Evolutionary conservation across 805 yeast species (phyloP).

Genomic region (Wickerhamomyces bovis): DNA sequence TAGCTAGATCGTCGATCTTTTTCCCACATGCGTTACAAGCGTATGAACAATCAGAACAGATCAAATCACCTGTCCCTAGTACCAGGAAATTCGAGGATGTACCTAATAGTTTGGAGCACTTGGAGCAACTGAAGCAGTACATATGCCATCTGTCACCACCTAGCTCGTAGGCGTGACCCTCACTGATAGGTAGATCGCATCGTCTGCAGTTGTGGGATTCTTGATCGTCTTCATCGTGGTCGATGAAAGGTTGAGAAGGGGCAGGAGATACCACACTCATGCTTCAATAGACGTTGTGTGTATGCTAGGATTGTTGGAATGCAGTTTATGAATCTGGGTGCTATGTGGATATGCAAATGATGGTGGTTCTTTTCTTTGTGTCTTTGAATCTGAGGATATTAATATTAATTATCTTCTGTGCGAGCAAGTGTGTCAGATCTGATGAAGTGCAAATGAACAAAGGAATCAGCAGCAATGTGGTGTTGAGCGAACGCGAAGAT

Average conservation of each 20-base stretch:
- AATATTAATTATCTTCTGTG: neutral
- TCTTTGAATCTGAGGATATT: neutral
- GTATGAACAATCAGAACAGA: slow-evolving; percentile 90
- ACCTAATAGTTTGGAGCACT: slow-evolving; percentile 71
- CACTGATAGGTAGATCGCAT: slow-evolving; percentile 55
- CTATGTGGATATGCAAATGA: neutral
- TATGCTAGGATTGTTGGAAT: neutral
- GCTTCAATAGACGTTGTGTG: neutral
- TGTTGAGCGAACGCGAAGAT: neutral
- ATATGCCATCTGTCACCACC: slow-evolving; percentile 97
- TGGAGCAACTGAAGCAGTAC: slow-evolving; percentile 84
- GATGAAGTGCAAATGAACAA: neutral
- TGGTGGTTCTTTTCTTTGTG: neutral
- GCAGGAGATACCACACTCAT: slow-evolving; percentile 5
- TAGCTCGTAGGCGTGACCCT: slow-evolving; percentile 92
- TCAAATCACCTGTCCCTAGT: slow-evolving; percentile 85
- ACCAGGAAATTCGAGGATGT: slow-evolving; percentile 88
- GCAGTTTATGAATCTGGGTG: too few species aligned
- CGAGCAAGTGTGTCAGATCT: neutral
- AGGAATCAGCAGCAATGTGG: too few species aligned
- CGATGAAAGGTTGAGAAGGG: slow-evolving; percentile 6
- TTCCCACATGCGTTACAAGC: slow-evolving; percentile 79
- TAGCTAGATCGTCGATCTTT: slow-evolving; percentile 89
- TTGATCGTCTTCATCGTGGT: slow-evolving; percentile 13
- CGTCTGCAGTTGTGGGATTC: slow-evolving; percentile 32